Evolutionary conservation across 2,329 filamentous ascomycete species (phyloP).

Genomic region (Cercospora janseana): DNA sequence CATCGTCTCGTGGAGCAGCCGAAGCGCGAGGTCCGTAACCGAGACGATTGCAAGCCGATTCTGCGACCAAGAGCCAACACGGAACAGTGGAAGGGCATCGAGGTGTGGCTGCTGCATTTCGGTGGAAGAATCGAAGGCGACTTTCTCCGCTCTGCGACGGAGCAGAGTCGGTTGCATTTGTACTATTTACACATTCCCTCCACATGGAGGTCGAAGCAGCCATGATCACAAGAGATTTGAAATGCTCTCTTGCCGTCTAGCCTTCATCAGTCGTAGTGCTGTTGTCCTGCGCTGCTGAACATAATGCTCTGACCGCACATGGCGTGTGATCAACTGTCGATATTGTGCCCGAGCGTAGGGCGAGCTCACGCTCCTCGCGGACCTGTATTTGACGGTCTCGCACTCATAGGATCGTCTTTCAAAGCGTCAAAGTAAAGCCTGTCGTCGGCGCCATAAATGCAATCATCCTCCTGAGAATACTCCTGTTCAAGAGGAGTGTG

Average conservation of each 20-base stretch:
- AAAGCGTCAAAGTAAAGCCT: constrained; percentile 32
- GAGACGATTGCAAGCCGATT: neutral
- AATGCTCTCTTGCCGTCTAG: neutral
- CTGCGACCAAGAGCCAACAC: too few species aligned
- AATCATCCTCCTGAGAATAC: constrained; percentile 34
- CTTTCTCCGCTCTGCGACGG: neutral
- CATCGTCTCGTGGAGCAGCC: neutral
- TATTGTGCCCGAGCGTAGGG: constrained; percentile 14
- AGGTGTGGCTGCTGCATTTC: too few species aligned
- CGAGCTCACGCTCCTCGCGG: constrained; percentile 13
- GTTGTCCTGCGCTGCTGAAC: constrained; percentile 14
- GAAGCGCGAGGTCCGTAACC: neutral
- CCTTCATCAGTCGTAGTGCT: constrained; percentile 22
- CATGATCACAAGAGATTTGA: too few species aligned
- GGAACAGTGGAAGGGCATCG: too few species aligned
- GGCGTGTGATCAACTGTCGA: constrained; percentile 23
- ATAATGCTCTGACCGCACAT: constrained; percentile 3
- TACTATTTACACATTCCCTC: neutral
- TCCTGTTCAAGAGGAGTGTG: constrained; percentile 35
- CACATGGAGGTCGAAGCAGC: neutral
- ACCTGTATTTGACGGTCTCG: constrained; percentile 11
- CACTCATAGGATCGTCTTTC: constrained; percentile 19
- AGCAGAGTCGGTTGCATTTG: neutral
- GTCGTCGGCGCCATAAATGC: constrained; percentile 36
- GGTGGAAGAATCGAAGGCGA: too few species aligned